These are phyloP conservation scores for Carpinus viminea DNA, from an alignment of 306 rosid species.

Conservation along the genomic window DNA sequence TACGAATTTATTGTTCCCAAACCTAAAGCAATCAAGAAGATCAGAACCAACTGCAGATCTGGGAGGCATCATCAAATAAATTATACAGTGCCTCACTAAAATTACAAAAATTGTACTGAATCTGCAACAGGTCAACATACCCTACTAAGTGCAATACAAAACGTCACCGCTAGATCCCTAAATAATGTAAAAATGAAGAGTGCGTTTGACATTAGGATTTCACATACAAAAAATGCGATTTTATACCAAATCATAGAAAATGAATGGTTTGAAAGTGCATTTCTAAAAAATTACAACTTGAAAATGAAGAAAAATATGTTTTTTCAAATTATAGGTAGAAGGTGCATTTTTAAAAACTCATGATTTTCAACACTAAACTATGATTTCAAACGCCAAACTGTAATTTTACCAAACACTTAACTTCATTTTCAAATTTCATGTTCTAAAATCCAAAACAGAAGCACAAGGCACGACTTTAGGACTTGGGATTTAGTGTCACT, in stretches of 20 bases:
- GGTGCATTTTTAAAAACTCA: no score
- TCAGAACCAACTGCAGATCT: neutral
- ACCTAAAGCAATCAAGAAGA: neutral
- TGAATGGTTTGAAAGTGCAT: no score
- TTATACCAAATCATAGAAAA: no score
- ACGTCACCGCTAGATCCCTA: neutral
- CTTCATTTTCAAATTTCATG: no score
- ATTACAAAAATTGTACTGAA: neutral
- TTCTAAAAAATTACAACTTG: no score
- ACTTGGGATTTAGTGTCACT: neutral
- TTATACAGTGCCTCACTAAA: neutral
- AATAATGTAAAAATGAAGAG: neutral
- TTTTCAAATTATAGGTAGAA: no score
- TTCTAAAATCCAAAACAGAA: neutral
- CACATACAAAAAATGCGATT: no score
- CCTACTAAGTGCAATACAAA: neutral
- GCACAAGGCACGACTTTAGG: neutral
- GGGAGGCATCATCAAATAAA: neutral
- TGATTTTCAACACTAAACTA: no score
- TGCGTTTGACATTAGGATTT: no score
- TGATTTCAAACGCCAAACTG: no score
- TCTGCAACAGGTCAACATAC: neutral
- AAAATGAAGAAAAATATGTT: no score
- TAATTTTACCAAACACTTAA: no score
- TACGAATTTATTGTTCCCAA: neutral